Base-by-base conservation (phyloP, 768 basidiomycete species). In the Auricularia auricula-judae region DNA sequence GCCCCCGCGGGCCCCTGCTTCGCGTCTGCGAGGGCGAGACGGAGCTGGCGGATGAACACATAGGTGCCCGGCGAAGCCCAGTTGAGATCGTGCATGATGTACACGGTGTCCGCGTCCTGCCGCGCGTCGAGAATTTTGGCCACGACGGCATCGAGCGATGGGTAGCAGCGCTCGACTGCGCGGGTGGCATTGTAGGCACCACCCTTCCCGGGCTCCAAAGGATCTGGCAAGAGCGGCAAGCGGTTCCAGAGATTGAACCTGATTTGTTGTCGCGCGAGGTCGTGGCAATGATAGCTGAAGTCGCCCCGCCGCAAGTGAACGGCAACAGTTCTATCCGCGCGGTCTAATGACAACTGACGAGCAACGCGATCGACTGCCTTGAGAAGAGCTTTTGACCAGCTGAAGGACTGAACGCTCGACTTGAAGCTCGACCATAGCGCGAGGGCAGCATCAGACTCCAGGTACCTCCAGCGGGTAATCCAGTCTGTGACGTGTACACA, bases 161-260 rank as follows among this genome's bases (percentile, higher is more conserved):
- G 63, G 33, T 54, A 63, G 51, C 63, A 63, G 21, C 47, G 47
- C 47, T 51, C 47, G 47, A 51, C 21, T 8, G 47, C 47, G 5
- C 47, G 47, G 5, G 47, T 51, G 47, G 47, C 47, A 18, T 51
- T 51, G 63, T 63, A 54, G 11, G 63, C 14, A 5, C 44, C 47
- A 16, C 33, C 39, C 39, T 7, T 42, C 39, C 39, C 35, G 35
- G 33, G 11, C 4, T 34, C 44, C 10, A 56, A 8, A 4, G 63
- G 35, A 29, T 56, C 51, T 14, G 63, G 63, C 21, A 63, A 47
- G 33, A 29, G 36, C 16, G 63, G 63, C 10, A 63, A 47, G 14
- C 63, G 63, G 47, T 47, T 18, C 63, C 63, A 63, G 63, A 63
- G 63, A 47, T 63, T 63, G 63, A 47, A 63, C 23, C 33, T 5